These are phyloP conservation scores for Ophiobolus disseminans DNA, from an alignment of 2,329 filamentous ascomycete species.

Conservation along the genomic window DNA sequence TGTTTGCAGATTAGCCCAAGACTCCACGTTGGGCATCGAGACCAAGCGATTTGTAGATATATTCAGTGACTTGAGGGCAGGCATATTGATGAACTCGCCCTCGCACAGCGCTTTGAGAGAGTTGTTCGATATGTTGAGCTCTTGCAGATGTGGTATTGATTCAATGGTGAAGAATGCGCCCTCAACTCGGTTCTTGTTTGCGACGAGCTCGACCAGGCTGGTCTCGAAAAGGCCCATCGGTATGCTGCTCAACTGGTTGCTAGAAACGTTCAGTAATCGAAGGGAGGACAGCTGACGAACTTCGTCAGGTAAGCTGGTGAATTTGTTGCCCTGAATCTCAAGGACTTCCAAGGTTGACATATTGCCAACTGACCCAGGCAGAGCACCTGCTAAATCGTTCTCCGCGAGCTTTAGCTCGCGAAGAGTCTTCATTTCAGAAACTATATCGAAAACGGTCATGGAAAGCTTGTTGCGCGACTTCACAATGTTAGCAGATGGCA, in stretches of 20 bases:
- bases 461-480: conserved; percentile 82
- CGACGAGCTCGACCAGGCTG: conserved; percentile 74
- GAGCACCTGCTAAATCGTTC: conserved; percentile 39
- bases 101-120: conserved; percentile 65
- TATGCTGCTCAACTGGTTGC: conserved; percentile 76
- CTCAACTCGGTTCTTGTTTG: conserved; percentile 78
- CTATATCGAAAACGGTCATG: conserved; percentile 73
- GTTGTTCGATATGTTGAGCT: conserved; percentile 80
- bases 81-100: conserved; percentile 65
- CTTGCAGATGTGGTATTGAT: conserved; percentile 70
- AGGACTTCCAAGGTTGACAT: conserved; percentile 77
- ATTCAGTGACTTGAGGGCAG: conserved; percentile 74
- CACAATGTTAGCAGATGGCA: conserved; percentile 12
- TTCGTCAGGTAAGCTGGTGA: conserved; percentile 72
- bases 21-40: conserved; percentile 73
- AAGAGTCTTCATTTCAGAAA: conserved; percentile 75
- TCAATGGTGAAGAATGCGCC: conserved; percentile 72
- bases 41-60: conserved; percentile 83
- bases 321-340: conserved; percentile 80
- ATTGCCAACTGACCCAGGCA: conserved; percentile 68
- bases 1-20: conserved; percentile 75
- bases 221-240: conserved; percentile 73
- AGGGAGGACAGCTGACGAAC: conserved; percentile 73
- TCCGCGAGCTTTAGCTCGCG: conserved; percentile 78
- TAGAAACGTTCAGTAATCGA: conserved; percentile 77